These are phyloP conservation scores for Neonectria magnoliae DNA, from an alignment of 2,329 filamentous ascomycete genomes.

Conservation along the genomic window DNA sequence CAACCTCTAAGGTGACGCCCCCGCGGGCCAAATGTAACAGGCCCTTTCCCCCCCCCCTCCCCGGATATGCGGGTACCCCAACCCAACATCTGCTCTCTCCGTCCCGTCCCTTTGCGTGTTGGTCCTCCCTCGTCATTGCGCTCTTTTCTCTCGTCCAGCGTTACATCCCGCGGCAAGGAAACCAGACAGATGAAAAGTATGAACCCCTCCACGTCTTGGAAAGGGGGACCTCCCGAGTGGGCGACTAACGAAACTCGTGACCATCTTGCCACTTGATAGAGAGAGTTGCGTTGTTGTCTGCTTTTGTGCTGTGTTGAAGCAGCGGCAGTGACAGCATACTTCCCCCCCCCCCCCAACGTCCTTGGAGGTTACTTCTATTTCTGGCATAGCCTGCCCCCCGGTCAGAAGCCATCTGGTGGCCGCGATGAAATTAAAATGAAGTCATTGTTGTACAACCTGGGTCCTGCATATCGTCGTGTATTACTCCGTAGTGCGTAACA, in stretches of 20 bases:
- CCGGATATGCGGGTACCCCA: conserved; percentile 1
- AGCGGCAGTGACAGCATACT: neutral
- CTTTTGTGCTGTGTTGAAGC: neutral
- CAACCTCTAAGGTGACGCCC: neutral
- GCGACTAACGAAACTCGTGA: neutral
- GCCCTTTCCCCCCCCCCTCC: neutral
- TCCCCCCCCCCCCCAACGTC: no score
- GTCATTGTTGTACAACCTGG: neutral
- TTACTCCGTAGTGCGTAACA: neutral
- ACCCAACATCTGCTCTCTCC: neutral
- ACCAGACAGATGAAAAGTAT: neutral
- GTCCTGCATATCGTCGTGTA: neutral
- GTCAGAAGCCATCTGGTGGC: neutral
- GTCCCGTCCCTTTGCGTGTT: neutral
- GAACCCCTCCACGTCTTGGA: neutral
- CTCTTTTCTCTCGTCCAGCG: neutral
- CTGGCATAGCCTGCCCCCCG: neutral
- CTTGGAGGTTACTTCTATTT: conserved; percentile 1
- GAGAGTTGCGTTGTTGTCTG: neutral
- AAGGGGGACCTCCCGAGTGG: no score
- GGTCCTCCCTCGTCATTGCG: neutral
- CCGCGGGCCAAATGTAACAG: conserved; percentile 13
- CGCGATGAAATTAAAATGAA: neutral
- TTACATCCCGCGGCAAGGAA: conserved; percentile 4
- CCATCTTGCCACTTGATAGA: conserved; percentile 1